Percentiles rank a stretch among this genome's conserved stretches.
Conservation (phyloP, 345 rosid genomes). For the Toxicodendron radicans region DNA sequence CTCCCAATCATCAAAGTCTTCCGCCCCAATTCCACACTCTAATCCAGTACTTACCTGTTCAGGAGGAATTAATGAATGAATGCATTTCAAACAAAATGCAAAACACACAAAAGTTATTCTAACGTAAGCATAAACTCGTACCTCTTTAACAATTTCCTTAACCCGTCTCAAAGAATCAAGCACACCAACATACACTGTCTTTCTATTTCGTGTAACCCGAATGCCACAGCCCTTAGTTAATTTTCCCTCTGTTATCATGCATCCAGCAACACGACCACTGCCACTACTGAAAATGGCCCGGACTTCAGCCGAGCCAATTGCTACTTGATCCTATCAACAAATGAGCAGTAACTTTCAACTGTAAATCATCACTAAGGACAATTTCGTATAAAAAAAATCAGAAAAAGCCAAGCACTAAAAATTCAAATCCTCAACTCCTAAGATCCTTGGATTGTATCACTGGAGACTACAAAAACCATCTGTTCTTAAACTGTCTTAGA, state of each 20-base stretch:
- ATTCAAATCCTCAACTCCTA: neutral
- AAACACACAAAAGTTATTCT: neutral
- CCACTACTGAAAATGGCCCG: conserved; percentile 96
- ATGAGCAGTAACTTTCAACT: conserved; percentile 30
- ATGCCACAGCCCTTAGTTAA: conserved; percentile 84
- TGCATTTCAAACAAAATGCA: conserved; percentile 4
- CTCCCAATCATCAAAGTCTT: conserved; percentile 68
- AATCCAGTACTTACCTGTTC: conserved; percentile 75
- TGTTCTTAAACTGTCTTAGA: neutral
- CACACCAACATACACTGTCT: conserved; percentile 61
- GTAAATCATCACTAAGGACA: conserved; percentile 18
- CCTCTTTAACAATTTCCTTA: conserved; percentile 94
- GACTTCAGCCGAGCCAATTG: conserved; percentile 83
- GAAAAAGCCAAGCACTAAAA: neutral
- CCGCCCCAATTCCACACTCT: conserved; percentile 85
- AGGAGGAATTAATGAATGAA: neutral
- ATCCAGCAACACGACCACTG: conserved; percentile 97
- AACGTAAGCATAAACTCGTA: conserved; percentile 26
- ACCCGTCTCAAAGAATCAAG: conserved; percentile 89
- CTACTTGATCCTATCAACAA: conserved; percentile 68
- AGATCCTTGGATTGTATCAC: neutral
- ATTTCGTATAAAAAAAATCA: neutral
- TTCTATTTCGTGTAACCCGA: conserved; percentile 66
- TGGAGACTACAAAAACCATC: neutral
- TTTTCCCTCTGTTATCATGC: conserved; percentile 93